Percentiles rank a stretch among this genome's conserved stretches.
phyloP scores from a whole-genome alignment of 352 stramenopile genomes.

The Phytophthora cryptogea region DNA sequence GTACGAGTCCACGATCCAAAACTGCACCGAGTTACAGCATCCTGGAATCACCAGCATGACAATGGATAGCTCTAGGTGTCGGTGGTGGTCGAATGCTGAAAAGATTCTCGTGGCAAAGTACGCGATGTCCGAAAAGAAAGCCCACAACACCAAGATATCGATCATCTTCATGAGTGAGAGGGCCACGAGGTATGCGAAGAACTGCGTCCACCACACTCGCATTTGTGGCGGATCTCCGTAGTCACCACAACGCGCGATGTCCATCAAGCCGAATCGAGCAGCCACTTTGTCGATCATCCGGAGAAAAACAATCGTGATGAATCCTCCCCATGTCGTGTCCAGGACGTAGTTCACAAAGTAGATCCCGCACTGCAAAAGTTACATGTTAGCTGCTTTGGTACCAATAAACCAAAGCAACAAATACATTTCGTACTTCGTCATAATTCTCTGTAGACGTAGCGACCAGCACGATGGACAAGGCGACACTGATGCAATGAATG shows the following conservation, averaged over 20 bases:
- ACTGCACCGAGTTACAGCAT: slow-evolving; percentile 70
- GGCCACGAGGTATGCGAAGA: slow-evolving; percentile 46
- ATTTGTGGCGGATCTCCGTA: slow-evolving; percentile 72
- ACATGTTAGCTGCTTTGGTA: background rate
- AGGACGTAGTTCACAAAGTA: slow-evolving; percentile 79
- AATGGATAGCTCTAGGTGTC: slow-evolving; percentile 72
- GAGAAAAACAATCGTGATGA: slow-evolving; percentile 55
- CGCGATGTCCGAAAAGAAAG: slow-evolving; percentile 52
- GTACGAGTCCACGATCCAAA: slow-evolving; percentile 78
- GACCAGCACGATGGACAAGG: slow-evolving; percentile 65
- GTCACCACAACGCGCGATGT: slow-evolving; percentile 61
- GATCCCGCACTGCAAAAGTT: slow-evolving; percentile 57
- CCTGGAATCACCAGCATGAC: slow-evolving; percentile 81
- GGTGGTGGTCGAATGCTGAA: slow-evolving; percentile 52
- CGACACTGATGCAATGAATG: slow-evolving; percentile 65
- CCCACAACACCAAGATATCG: slow-evolving; percentile 44
- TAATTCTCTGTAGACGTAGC: slow-evolving; percentile 39
- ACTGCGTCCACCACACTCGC: slow-evolving; percentile 60
- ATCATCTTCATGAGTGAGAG: slow-evolving; percentile 63
- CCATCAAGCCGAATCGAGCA: slow-evolving; percentile 31
- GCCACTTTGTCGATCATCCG: slow-evolving; percentile 45
- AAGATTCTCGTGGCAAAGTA: slow-evolving; percentile 54
- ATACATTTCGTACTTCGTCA: slow-evolving; percentile 47
- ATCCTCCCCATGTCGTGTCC: slow-evolving; percentile 62
- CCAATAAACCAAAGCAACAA: background rate